Base-by-base conservation (phyloP, 108 stramenopile genomes). In the Seminavis robusta region DNA sequence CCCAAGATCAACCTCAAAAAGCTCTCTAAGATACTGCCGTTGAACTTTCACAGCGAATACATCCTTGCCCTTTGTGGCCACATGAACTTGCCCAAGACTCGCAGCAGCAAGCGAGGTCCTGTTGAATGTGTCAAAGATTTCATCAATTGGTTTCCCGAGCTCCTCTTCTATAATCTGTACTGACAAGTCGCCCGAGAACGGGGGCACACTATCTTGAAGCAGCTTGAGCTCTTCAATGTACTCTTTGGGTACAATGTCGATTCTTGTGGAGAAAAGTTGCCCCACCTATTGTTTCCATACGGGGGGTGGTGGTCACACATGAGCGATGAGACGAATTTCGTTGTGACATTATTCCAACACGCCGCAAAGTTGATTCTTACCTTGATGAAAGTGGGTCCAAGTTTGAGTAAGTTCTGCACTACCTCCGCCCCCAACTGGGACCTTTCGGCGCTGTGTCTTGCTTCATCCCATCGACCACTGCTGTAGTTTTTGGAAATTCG, bases 171-270 rank as follows among this genome's bases (percentile, higher is more conserved):
- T 91, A 42, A 98, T 96, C 47, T 71, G 33, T 33, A 81, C 73
- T 5, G 95, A 94, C 15, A 73, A 61, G n/a, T 84, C 84, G 25
- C 95, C 92, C 7, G 92, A 80, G 51, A 98, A 98, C 8, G 94
- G 81, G 7, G 98, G 98, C 17, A 98, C 98, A 34, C 96, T 79
- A 48, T 98, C 96, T 66, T 98, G 97, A 47, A 98, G 75, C 28
- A 76, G 52, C 61, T 83, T 86, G 23, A 98, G 75, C 67, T 94
- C 75, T 47, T 95, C 91, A 51, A 97, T 94, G 67, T 95, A 97
- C 59, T 97, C 97, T 61, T 89, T 92, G 19, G 94, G 91, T 16
- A 98, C 88, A 51, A 98, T 83, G 61, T 98, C 95, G 33, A 97
- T 93, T 32, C 97, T 68, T 10, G 97, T 98, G 3, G 91, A 94